Evolutionary conservation across 176 grass and related monocot species (phyloP).

Genomic region (Typha latifolia): DNA sequence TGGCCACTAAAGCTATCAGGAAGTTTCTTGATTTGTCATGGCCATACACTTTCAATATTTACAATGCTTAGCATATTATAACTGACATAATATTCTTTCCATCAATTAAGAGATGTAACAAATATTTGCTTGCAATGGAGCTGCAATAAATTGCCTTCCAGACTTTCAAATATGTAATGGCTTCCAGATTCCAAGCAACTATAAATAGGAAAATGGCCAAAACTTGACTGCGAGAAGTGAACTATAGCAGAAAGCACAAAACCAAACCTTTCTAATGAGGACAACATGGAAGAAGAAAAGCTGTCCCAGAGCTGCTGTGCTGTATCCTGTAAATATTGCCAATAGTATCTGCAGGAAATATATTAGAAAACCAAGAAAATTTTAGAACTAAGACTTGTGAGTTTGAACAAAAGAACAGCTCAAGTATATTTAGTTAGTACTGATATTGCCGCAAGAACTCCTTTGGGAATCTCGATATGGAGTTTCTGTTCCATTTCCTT

Average conservation of each 20-base stretch:
- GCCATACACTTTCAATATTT: too few relatives aligned
- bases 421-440: constrained; percentile 26
- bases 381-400: background rate
- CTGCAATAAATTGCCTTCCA: too few relatives aligned
- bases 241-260: background rate
- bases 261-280: constrained; percentile 75
- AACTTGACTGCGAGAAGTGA: background rate
- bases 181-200: too few relatives aligned
- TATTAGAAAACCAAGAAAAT: background rate
- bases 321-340: constrained; percentile 65
- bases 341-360: constrained; percentile 46
- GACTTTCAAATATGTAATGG: too few relatives aligned
- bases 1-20: too few relatives aligned
- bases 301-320: constrained; percentile 71
- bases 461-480: constrained; percentile 70
- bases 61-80: too few relatives aligned
- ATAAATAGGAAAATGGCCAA: too few relatives aligned
- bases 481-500: constrained; percentile 58
- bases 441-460: constrained; percentile 66
- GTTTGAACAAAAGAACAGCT: constrained; percentile 7
- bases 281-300: constrained; percentile 95
- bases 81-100: too few relatives aligned
- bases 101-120: too few relatives aligned
- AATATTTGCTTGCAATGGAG: too few relatives aligned
- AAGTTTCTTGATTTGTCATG: too few relatives aligned